Conservation (phyloP, 2,329 filamentous ascomycete genomes). For the Aureobasidium namibiae region DNA sequence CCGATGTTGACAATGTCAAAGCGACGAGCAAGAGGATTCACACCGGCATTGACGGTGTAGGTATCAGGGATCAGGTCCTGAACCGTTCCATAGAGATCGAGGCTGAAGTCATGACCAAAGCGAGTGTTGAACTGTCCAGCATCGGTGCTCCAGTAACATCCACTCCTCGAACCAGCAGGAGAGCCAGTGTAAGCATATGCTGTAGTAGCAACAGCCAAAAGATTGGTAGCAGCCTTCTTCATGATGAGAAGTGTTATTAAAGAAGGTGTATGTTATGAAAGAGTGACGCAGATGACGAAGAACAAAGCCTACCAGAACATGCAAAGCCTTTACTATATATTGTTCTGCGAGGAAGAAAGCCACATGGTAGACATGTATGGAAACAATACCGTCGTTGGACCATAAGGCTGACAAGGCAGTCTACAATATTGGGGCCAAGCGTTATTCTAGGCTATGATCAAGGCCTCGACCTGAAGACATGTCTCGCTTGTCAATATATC, state of each 20-base stretch:
- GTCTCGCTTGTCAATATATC: constrained; percentile 4
- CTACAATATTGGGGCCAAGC: not conserved
- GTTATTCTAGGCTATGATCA: not conserved
- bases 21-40: constrained; percentile 10
- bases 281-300: not conserved
- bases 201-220: constrained; percentile 2
- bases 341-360: not conserved
- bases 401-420: not conserved
- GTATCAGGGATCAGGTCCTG: constrained; percentile 5
- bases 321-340: not conserved
- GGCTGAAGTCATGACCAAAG: not conserved
- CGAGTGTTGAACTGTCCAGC: constrained; percentile 11
- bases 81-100: not conserved
- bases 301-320: not conserved
- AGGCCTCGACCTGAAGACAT: not conserved
- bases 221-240: constrained; percentile 1
- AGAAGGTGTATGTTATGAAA: not conserved
- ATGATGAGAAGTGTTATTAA: not conserved
- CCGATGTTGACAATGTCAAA: constrained; percentile 14
- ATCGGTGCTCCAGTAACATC: constrained; percentile 8
- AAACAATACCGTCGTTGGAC: constrained; percentile 4
- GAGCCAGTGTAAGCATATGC: constrained; percentile 1
- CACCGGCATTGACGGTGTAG: constrained; percentile 9
- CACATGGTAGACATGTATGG: not conserved
- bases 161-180: not conserved